Base-by-base conservation (phyloP, 2,329 filamentous ascomycete genomes). In the Aspergillus transmontanensis region DNA sequence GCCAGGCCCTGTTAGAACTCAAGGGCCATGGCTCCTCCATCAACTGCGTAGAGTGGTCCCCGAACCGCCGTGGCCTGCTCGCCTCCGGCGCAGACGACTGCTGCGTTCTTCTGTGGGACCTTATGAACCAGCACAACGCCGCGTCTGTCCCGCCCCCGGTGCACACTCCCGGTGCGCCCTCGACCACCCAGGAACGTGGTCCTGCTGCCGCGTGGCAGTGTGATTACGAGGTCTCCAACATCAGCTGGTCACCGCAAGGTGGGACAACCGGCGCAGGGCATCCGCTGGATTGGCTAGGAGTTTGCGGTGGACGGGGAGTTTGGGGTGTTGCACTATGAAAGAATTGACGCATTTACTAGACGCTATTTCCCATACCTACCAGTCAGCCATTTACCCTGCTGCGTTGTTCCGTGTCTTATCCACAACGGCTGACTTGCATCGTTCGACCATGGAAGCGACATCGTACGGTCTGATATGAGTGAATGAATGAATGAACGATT, bases 11-110 rank as follows among this genome's bases (percentile, higher is more conserved):
- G 5, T 87, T 99, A 30, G 95, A 99, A 76, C 88, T 99, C 43
- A 92, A 92, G 55, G 95, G 95, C 26, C 94, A 99, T 75, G 87
- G 88, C 26, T 91, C 92, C 5, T 80, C 92, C 9, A 86, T 99
- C 62, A 98, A 96, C 79, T 95, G 91, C 72, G 91, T 98, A 63
- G 95, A 99, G 80, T 99, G 95, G 95, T 96, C 93, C 10, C 94
- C 93, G 0, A 87, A 88, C 60, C 87, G 94, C 63, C 86, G 95
- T 71, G 95, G 95, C 28, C 91, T 94, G 68, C 86, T 99, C 21
- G 94, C 94, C 19, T 96, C 93, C 0, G 95, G 95, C 39, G 95
- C 86, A 6, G 95, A 99, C 72, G 95, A 99, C 78, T 94, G 89
- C 67, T 87, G 95, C 69, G 94, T 98, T 2, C 84, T 98, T 36